Base-by-base conservation (phyloP, 2,329 filamentous ascomycete genomes). In the Clarireedia paspali region DNA sequence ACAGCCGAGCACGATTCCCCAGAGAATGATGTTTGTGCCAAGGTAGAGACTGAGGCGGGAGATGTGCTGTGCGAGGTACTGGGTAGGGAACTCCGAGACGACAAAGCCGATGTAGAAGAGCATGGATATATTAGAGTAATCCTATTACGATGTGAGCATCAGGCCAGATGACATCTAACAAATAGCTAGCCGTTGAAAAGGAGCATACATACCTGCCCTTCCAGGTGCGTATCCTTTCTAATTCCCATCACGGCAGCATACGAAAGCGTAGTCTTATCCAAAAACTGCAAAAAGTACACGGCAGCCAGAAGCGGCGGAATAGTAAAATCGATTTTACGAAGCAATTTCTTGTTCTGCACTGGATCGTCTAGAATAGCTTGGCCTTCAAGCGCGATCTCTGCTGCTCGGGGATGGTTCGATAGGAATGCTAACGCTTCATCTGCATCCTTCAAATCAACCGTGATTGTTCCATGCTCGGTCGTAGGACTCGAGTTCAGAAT, bases 281-380 rank as follows among this genome's bases (percentile, higher is more conserved):
- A 81, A 53, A 82, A 83, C 62, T 81, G 80, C 58, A 83, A 66
- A 68, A 77, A 75, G 62, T 83, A 83, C 0, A 76, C 81, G 44
- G 76, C 60, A 57, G 82, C 81, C 9, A 84, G 66, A 6, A 83
- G 66, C 0, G 80, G 79, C 3, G 84, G 74, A 7, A 84, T 68
- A 5, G 70, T 49, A 64, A 42, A 6, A 14, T 84, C 81, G 57
- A 84, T 81, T 65, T 81, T 82, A 24, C 73, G 70, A 53, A 83
- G 56, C 5, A 81, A 72, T 5, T 64, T 67, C 36, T 68, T 70
- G n/a, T 34, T 34, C 30, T 34, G 30, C 9, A 34, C 30, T 10
- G 30, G 30, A 34, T 34, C 30, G 4, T 34, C 30, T 10, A 34
- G 30, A 34, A 34, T 34, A 12, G 30, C 30, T 12, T 34, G 30